These are phyloP conservation scores for Lactarius vividus DNA, from an alignment of 768 basidiomycete species.

Conservation along the genomic window DNA sequence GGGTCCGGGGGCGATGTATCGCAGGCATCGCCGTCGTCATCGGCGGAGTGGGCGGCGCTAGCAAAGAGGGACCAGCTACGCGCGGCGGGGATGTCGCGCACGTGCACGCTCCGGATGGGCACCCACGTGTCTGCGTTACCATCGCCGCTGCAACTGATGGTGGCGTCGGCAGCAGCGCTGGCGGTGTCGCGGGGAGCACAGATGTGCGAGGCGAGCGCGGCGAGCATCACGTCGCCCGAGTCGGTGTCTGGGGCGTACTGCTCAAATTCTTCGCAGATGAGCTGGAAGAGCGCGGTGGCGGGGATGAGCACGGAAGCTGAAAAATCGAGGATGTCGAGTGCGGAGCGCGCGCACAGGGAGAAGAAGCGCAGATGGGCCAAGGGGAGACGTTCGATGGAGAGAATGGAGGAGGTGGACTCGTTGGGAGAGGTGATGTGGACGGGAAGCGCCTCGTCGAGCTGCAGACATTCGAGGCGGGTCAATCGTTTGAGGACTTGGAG, in stretches of 20 bases:
- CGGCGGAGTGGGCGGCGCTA: slow-evolving; percentile 7
- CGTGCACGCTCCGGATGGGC: slow-evolving; percentile 13
- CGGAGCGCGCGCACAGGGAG: slow-evolving; percentile 20
- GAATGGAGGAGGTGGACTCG: slow-evolving; percentile 9
- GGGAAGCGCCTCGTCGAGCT: slow-evolving; percentile 24
- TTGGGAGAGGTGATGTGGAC: slow-evolving; percentile 9
- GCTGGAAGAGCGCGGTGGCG: slow-evolving; percentile 18
- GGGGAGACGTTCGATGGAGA: slow-evolving; percentile 18
- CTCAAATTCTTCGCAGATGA: slow-evolving; percentile 24
- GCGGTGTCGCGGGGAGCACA: slow-evolving; percentile 11
- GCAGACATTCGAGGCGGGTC: slow-evolving; percentile 21
- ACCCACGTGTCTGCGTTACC: slow-evolving; percentile 10
- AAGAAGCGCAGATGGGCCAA: slow-evolving; percentile 15
- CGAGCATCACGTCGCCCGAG: slow-evolving; percentile 23
- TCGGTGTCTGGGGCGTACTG: slow-evolving; percentile 12
- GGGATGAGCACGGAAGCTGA: slow-evolving; percentile 17
- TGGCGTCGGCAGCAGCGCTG: background rate
- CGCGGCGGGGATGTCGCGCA: slow-evolving; percentile 22
- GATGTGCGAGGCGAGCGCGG: slow-evolving; percentile 21
- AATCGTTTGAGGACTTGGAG: slow-evolving; percentile 19
- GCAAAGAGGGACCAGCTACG: slow-evolving; percentile 24
- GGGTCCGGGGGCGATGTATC: slow-evolving; percentile 14
- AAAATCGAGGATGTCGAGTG: slow-evolving; percentile 25
- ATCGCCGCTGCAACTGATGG: background rate
- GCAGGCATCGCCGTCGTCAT: background rate